A percentile compares a stretch with the other conserved stretches of the same genome.
Evolutionary conservation across 768 basidiomycete species (phyloP).

Genomic region (Macrolepiota fuliginosa): DNA sequence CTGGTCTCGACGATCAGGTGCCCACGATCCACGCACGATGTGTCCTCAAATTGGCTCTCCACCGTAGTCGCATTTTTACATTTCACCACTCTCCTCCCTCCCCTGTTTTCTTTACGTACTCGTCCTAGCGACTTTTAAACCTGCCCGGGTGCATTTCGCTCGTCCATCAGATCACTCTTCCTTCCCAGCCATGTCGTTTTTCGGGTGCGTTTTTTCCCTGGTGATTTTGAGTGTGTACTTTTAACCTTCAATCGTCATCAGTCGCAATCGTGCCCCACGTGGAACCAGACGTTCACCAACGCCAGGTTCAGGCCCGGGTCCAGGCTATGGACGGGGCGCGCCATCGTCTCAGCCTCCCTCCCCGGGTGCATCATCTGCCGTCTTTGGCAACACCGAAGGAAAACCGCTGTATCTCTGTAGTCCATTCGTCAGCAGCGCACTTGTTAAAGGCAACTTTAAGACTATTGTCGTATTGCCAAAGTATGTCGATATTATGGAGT

Average conservation of each 20-base stretch:
- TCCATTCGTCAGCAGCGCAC: conserved; percentile 91
- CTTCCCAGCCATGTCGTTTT: conserved; percentile 65
- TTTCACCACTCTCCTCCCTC: not conserved
- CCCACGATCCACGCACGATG: not conserved
- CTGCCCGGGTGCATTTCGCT: not conserved
- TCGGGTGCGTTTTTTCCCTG: conserved; percentile 52
- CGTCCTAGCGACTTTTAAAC: not conserved
- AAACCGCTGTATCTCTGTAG: conserved; percentile 89
- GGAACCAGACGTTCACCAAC: conserved; percentile 72
- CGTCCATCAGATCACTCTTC: not conserved
- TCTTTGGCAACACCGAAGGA: conserved; percentile 4
- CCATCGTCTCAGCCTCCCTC: conserved; percentile 34
- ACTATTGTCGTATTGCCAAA: conserved; percentile 96
- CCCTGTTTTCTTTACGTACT: not conserved
- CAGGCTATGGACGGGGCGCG: conserved; percentile 15
- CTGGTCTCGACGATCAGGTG: conserved; percentile 6
- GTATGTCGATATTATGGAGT: conserved; percentile 94
- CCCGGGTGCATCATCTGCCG: conserved; percentile 24
- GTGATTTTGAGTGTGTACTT: no score
- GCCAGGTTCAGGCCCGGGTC: conserved; percentile 49
- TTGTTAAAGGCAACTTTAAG: conserved; percentile 98
- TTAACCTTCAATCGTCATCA: not conserved
- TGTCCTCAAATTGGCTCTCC: not conserved
- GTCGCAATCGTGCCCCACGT: conserved; percentile 36
- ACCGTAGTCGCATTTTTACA: not conserved